Base-by-base conservation (phyloP, 805 yeast species). In the Spathaspora passalidarum region DNA sequence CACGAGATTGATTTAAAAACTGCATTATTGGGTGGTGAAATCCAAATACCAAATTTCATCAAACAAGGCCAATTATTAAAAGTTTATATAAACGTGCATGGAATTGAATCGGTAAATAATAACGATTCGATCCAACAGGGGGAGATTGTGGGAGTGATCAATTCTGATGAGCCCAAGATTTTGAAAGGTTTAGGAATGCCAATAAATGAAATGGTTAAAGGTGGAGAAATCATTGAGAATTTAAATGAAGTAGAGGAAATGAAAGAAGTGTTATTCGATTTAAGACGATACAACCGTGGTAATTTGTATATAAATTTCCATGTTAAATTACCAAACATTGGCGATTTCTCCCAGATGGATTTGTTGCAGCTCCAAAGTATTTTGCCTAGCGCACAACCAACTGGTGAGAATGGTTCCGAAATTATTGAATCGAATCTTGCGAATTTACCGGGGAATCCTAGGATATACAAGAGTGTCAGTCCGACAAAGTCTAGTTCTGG, bases 151-250 rank as follows among this genome's bases (percentile, higher is more conserved):
- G 88, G 85, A 32, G 63, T 83, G 5, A 67, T 79, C 16, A 64
- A 68, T 21, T 76, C 80, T 3, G 77, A 75, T 14, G 60, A 70
- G 5, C 65, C 80, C 11, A 81, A 80, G 51, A 59, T 74, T 16
- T 65, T 79, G 3, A 66, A 68, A 45, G 78, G 77, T 1, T 60
- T 66, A 40, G 91, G 91, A 5, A 83, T 84, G 88, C 90, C 91
- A 11, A 68, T 75, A 29, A 53, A 59, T 42, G 55, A 55, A 18
- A 47, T 51, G 2, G 45, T 53, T n/a, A 48, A 40, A 2, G 58
- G 61, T 29, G 69, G 68, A 3, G 52, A 54, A 21, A 61, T 54
- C 42, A 53, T 48, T 39, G 69, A 70, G 36, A 56, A 54, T 2
- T 41, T 50, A 9, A 49, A 47, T 3, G 51, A 53, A 6, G 43